phyloP scores from a whole-genome alignment of 371 early-diverging fungal species.

The Rhizopus stolonifer region DNA sequence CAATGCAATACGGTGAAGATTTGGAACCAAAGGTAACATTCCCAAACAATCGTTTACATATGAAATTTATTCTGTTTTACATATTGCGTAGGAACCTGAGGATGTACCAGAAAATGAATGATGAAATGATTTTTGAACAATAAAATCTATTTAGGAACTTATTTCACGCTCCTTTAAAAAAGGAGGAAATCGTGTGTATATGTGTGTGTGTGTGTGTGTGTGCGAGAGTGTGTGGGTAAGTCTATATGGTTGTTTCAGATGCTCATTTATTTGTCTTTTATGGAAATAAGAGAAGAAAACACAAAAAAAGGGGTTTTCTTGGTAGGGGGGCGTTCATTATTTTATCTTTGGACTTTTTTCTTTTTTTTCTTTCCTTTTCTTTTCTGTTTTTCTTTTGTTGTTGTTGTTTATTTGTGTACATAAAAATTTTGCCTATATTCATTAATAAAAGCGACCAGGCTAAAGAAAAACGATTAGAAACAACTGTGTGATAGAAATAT shows the following conservation, averaged over 20 bases:
- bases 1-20: conserved; percentile 97
- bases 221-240: no score
- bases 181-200: not conserved
- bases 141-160: not conserved
- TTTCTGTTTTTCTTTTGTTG: conserved; percentile 1
- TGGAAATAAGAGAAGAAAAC: conserved; percentile 1
- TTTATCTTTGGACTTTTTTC: not conserved
- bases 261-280: not conserved
- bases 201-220: not conserved
- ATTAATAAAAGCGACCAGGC: not conserved
- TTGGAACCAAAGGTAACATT: conserved; percentile 81
- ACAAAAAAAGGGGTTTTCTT: not conserved
- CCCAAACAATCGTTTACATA: conserved; percentile 1
- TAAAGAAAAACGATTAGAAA: not conserved
- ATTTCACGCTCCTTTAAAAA: conserved; percentile 8
- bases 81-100: conserved; percentile 37
- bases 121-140: conserved; percentile 1
- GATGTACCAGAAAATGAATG: conserved; percentile 38
- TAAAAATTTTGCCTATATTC: not conserved
- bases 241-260: not conserved
- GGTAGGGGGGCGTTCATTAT: not conserved
- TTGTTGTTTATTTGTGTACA: not conserved
- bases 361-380: conserved; percentile 4
- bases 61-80: not conserved
- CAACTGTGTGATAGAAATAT: not conserved